Conservation (phyloP, 495 filamentous ascomycete genomes). For the Chaetomium fimeti region DNA sequence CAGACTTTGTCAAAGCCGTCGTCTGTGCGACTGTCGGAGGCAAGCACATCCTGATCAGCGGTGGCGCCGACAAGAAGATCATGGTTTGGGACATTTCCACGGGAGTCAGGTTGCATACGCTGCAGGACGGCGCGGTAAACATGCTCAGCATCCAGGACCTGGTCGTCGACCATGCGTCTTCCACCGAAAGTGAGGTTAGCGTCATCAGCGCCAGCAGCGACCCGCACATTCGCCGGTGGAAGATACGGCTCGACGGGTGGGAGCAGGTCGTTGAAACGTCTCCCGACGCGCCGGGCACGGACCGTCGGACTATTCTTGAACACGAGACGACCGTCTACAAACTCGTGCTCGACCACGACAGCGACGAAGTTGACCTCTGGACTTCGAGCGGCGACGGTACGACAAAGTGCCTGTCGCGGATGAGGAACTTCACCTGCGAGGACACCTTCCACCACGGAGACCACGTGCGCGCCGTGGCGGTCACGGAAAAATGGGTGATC, state of each 20-base stretch:
- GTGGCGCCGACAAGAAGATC: slow-evolving; percentile 81
- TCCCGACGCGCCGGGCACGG: slow-evolving; percentile 40
- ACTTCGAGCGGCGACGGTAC: slow-evolving; percentile 86
- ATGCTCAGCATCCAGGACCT: slow-evolving; percentile 75
- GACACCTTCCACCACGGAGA: slow-evolving; percentile 76
- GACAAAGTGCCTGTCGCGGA: slow-evolving; percentile 67
- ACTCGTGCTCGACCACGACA: slow-evolving; percentile 55
- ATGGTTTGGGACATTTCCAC: slow-evolving; percentile 74
- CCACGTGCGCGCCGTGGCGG: slow-evolving; percentile 79
- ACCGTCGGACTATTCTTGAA: slow-evolving; percentile 62
- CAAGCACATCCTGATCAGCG: slow-evolving; percentile 72
- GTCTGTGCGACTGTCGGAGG: slow-evolving; percentile 53
- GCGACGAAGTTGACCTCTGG: slow-evolving; percentile 74
- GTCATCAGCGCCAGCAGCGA: slow-evolving; percentile 82
- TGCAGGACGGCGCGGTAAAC: slow-evolving; percentile 65
- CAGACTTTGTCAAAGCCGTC: slow-evolving; percentile 86
- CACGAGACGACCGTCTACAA: slow-evolving; percentile 91
- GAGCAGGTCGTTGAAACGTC: slow-evolving; percentile 46
- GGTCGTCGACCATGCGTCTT: slow-evolving; percentile 62
- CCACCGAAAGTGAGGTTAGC: slow-evolving; percentile 47
- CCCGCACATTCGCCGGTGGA: slow-evolving; percentile 77
- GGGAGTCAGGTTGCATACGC: slow-evolving; percentile 64
- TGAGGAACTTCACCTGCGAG: slow-evolving; percentile 64
- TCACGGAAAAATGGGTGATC: slow-evolving; percentile 74
- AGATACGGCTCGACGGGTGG: slow-evolving; percentile 46